Evolutionary conservation across 805 yeast genomes (phyloP), one percentile per base, ranked within the genome.

Genomic region (Metschnikowia koreensis): DNA sequence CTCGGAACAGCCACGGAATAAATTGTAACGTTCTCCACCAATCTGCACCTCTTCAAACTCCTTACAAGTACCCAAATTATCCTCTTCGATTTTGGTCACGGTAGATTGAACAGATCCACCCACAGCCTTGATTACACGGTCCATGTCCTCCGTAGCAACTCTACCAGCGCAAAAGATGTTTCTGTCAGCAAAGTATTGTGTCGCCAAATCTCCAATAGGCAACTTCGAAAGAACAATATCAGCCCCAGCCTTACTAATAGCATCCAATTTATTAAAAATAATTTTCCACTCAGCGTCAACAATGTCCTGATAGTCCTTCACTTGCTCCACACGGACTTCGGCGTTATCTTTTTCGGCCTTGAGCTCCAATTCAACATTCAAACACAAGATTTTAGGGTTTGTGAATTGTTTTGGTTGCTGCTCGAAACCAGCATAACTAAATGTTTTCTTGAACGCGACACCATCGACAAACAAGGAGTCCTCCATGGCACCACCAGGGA

Each of bases 261-360:
- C 86, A 64, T 89, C 87, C 60, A 94, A 80, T 73, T 94, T 94
- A 66, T 86, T 81, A 63, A 88, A 79, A 59, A 94, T 94, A 59
- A 94, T 87, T 68, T 89, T 83, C 98, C 99, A 94, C 72, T 94
- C 99, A n/a, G 99, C 99, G 71, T 94, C 98, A 16, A 94, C 99
- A 52, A 94, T 87, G 34, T 86, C 90, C 75, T 94, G 99, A 72
- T 94, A 94, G 63, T 93, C 97, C 52, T 82, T 81, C 50, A 94
- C 97, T 68, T 91, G 87, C 63, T 89, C 96, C 46, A 94, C 94
- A 60, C 99, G 83, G 34, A 94, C 98, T 76, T 94, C 99, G 9
- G 99, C 99, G 67, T 94, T 94, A 70, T 94, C 99, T 76, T 91
- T 93, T 75, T 94, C 99, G 1, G 98, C 98, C 74, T 94, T 94